phyloP scores from a whole-genome alignment of 2,329 filamentous ascomycete genomes.

The Pseudocercospora eumusae region DNA sequence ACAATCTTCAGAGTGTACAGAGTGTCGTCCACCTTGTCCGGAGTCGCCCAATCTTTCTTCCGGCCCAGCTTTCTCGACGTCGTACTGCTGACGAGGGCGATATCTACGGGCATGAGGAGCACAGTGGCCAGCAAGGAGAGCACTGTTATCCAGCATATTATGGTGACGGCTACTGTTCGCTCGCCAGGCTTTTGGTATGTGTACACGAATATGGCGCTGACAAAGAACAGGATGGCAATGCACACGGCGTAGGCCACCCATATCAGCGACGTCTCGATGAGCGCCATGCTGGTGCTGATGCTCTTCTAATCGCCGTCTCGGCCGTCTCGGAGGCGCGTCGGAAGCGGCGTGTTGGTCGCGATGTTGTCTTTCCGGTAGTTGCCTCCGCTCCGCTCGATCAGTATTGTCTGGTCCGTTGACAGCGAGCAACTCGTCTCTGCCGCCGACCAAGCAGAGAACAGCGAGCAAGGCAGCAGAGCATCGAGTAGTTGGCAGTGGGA shows the following conservation, averaged over 20 bases:
- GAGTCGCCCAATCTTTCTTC: slow-evolving; percentile 94
- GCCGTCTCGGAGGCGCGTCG: slow-evolving; percentile 3
- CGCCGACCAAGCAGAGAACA: background rate
- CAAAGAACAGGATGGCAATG: slow-evolving; percentile 71
- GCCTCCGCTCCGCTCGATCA: background rate
- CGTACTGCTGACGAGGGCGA: slow-evolving; percentile 90
- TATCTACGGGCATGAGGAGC: slow-evolving; percentile 89
- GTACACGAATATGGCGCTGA: slow-evolving; percentile 83
- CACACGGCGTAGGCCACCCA: slow-evolving; percentile 92
- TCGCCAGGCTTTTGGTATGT: slow-evolving; percentile 89
- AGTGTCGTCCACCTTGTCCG: slow-evolving; percentile 74
- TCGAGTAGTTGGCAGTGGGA: slow-evolving; percentile 3
- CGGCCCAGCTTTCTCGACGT: slow-evolving; percentile 70
- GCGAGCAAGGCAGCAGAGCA: slow-evolving; percentile 1
- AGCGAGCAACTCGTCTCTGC: background rate
- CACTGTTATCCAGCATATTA: slow-evolving; percentile 82
- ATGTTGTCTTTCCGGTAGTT: background rate
- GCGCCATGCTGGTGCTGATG: slow-evolving; percentile 54
- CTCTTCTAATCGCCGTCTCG: no score
- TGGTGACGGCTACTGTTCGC: slow-evolving; percentile 76
- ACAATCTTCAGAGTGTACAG: slow-evolving; percentile 79
- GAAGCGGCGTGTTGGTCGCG: background rate
- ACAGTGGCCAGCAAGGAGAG: slow-evolving; percentile 88
- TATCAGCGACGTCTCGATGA: slow-evolving; percentile 86
- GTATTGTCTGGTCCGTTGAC: background rate